These are phyloP conservation scores for Aspergillus ochraceoroseus DNA, from an alignment of 2,329 filamentous ascomycete species.

Conservation along the genomic window DNA sequence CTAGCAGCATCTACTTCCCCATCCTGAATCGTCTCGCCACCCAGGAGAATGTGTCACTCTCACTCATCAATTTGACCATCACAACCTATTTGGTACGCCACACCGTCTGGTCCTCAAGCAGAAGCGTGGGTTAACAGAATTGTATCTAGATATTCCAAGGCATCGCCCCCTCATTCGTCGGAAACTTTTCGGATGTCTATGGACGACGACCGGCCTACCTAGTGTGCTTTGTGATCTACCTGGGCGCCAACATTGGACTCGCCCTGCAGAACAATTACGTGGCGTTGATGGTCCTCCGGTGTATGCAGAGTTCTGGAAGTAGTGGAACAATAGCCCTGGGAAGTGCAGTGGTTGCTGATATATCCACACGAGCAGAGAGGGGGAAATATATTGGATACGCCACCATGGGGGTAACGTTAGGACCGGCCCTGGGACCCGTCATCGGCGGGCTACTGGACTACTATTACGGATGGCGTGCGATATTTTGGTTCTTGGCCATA, in stretches of 20 bases:
- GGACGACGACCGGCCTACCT: conserved; percentile 51
- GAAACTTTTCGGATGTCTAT: conserved; percentile 48
- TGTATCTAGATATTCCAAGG: conserved; percentile 48
- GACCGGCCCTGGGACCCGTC: conserved; percentile 52
- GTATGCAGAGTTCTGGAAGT: conserved; percentile 39
- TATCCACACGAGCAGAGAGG: conserved; percentile 35
- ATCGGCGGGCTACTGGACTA: conserved; percentile 61
- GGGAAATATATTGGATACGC: conserved; percentile 42
- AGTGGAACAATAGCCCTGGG: conserved; percentile 41
- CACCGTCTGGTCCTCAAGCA: no score
- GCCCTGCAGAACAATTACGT: conserved; percentile 39
- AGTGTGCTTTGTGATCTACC: conserved; percentile 49
- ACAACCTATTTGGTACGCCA: conserved; percentile 13
- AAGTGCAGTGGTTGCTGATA: conserved; percentile 38
- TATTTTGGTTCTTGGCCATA: conserved; percentile 66
- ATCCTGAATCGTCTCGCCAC: conserved; percentile 32
- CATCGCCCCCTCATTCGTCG: conserved; percentile 50
- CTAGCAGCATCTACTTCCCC: conserved; percentile 45
- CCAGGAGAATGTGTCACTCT: conserved; percentile 27
- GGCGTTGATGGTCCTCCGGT: conserved; percentile 37
- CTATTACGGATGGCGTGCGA: conserved; percentile 57
- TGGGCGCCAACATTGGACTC: conserved; percentile 39
- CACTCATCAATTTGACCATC: conserved; percentile 35
- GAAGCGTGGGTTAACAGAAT: no score
- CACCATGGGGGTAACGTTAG: conserved; percentile 53